phyloP scores from a whole-genome alignment of 2,329 filamentous ascomycete species.

The Gaeumannomyces tritici region DNA sequence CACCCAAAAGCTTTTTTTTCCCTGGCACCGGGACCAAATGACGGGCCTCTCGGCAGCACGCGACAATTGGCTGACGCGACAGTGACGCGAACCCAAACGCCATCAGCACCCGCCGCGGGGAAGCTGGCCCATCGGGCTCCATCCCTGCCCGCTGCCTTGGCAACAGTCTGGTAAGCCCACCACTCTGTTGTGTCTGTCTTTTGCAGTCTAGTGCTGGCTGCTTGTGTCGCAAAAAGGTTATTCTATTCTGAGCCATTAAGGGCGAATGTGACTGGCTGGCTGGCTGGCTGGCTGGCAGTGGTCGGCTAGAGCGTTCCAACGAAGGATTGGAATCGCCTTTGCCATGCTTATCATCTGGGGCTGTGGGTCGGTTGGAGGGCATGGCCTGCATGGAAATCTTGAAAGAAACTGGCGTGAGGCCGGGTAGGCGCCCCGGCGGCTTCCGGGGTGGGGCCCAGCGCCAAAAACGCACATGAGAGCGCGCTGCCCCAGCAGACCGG shows the following conservation, averaged over 20 bases:
- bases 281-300: neutral
- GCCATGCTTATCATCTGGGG: neutral
- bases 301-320: too few relatives aligned
- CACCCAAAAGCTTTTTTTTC: neutral
- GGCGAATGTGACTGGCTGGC: neutral
- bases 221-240: too few relatives aligned
- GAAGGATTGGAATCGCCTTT: neutral
- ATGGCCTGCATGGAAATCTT: neutral
- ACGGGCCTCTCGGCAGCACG: neutral
- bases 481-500: neutral
- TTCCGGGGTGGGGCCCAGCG: neutral
- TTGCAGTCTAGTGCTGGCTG: neutral
- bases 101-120: neutral
- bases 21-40: neutral
- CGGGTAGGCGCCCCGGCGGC: neutral
- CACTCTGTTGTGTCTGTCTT: too few relatives aligned
- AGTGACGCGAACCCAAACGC: neutral
- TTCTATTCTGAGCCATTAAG: too few relatives aligned
- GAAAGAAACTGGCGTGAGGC: neutral
- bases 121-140: neutral
- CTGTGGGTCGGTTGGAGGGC: neutral
- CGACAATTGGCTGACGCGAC: neutral
- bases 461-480: neutral
- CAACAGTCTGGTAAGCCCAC: too few relatives aligned
- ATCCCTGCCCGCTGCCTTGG: neutral